Conservation (phyloP, 2,329 filamentous ascomycete genomes). For the Karstenula rhodostoma region DNA sequence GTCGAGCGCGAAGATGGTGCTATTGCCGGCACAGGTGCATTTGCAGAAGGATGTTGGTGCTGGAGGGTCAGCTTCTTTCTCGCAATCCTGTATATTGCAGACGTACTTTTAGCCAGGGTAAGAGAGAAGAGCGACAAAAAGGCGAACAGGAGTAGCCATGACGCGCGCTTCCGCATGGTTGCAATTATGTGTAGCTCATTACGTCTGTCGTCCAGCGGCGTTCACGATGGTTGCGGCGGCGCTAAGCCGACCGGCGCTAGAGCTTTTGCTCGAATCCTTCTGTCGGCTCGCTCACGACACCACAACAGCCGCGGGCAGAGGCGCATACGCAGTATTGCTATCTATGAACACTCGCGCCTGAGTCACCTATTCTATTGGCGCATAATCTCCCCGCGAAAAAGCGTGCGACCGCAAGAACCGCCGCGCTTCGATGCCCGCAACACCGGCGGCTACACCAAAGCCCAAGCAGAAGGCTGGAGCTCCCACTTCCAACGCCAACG, state of each 20-base stretch:
- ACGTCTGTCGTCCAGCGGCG: slow-evolving; percentile 14
- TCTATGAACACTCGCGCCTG: slow-evolving; percentile 13
- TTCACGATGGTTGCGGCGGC: slow-evolving; percentile 6
- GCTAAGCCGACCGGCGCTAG: slow-evolving; percentile 33
- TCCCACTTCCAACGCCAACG: slow-evolving; percentile 38
- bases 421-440: slow-evolving; percentile 42
- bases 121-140: slow-evolving; percentile 49
- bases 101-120: slow-evolving; percentile 55
- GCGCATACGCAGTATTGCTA: neutral
- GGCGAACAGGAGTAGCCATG: slow-evolving; percentile 32
- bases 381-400: neutral
- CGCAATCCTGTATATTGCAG: neutral
- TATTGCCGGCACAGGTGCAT: slow-evolving; percentile 74
- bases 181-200: slow-evolving; percentile 8
- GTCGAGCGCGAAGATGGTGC: slow-evolving; percentile 72
- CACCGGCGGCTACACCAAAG: slow-evolving; percentile 34
- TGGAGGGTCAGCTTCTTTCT: slow-evolving; percentile 28
- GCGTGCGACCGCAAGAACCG: slow-evolving; percentile 2
- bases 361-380: neutral
- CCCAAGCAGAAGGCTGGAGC: slow-evolving; percentile 25
- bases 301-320: slow-evolving; percentile 11
- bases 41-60: slow-evolving; percentile 73
- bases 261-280: slow-evolving; percentile 42
- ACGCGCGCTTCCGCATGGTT: slow-evolving; percentile 35
- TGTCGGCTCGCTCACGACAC: slow-evolving; percentile 28